Evolutionary conservation across 2,329 filamentous ascomycete species (phyloP), one percentile per base, ranked within the genome.

Genomic region (Aspergillus aculeatus): DNA sequence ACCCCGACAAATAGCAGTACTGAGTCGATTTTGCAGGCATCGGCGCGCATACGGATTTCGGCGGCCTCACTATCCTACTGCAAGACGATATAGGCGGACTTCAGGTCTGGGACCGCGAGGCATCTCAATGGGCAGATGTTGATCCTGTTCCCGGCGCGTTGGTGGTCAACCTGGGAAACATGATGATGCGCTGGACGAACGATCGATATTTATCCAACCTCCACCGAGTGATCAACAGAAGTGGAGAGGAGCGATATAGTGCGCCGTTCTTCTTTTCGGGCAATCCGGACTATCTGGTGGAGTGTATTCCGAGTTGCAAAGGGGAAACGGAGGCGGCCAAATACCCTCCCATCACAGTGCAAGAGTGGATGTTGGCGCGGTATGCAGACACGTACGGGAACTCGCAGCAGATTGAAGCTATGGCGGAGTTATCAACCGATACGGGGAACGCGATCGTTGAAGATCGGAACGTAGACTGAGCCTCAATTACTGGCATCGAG

Each of bases 11-110:
- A 21, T 11, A 3, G 19, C n/a, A 16, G 16, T 38, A 41, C 29
- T 57, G 16, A 60, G 23, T 41, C 3, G 9, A 21, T 24, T 16
- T 19, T 24, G 1, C 32, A 66, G 69, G 69, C 3, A 69, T 71
- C 50, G 72, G 73, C 9, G 72, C 71, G 0, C 73, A 75, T 47
- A 70, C 68, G 1, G 71, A 74, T 57, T 74, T 73, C 23, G 71
- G 71, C 7, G 69, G 65, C n/a, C 66, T 73, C 26, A 74, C 71
- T 3, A 66, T 75, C 9, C 68, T 74, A 5, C 63, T 73, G 2
- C 71, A 73, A 49, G 71, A 72, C 52, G 51, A 60, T 11, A 64
- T 62, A 2, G 68, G 68, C 11, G 70, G 71, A 1, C 56, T 74
- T 3, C 66, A 74, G 32, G 69, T 73, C 1, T 68, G 66, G 67